Evolutionary conservation across 2,329 filamentous ascomycete species (phyloP).

Genomic region (Hypoxylon sp.): DNA sequence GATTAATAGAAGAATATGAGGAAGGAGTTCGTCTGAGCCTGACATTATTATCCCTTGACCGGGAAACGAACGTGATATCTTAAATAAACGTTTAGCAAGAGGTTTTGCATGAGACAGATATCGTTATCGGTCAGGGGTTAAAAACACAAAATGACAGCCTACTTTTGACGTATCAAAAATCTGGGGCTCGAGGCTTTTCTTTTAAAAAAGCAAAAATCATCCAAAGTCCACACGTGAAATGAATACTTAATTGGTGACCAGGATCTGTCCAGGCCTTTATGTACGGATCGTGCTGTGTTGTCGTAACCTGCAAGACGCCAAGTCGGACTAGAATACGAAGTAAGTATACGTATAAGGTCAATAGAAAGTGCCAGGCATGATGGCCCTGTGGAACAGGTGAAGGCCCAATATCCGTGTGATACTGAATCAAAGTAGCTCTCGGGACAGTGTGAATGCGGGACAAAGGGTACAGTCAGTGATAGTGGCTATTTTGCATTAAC

Average conservation of each 20-base stretch:
- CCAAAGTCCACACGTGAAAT: conserved; percentile 29
- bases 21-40: conserved; percentile 9
- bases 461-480: conserved; percentile 37
- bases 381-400: conserved; percentile 31
- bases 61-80: background rate
- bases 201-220: conserved; percentile 6
- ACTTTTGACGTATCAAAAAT: conserved; percentile 10
- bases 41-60: conserved; percentile 4
- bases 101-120: conserved; percentile 9
- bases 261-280: conserved; percentile 27
- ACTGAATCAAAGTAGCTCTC: conserved; percentile 33
- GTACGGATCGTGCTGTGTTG: conserved; percentile 31
- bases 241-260: conserved; percentile 7
- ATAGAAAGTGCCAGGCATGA: conserved; percentile 35
- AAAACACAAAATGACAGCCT: background rate
- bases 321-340: conserved; percentile 44
- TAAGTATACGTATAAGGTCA: conserved; percentile 33
- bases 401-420: conserved; percentile 34
- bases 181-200: conserved; percentile 4
- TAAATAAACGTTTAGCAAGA: background rate
- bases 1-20: conserved; percentile 3
- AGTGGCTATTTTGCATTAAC: conserved; percentile 18
- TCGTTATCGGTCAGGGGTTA: conserved; percentile 6
- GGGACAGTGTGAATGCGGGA: conserved; percentile 39
- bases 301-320: conserved; percentile 42